Base-by-base conservation (phyloP, 2,329 filamentous ascomycete species). In the Huntiella bhutanensis region DNA sequence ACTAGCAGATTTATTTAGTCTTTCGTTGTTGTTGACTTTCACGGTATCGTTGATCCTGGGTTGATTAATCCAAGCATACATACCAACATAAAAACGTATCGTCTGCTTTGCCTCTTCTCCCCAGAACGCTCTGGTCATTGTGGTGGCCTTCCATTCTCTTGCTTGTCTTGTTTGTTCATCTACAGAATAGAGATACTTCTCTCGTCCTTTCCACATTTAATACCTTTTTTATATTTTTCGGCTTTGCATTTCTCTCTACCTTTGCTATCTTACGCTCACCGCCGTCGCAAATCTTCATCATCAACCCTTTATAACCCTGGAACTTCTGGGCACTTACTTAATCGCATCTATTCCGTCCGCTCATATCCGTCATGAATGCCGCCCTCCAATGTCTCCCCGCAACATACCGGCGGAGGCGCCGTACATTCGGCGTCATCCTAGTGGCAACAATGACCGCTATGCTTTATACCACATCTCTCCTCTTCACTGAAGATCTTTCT, bases 401-500 rank as follows among this genome's bases (percentile, higher is more conserved):
- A 13, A 33, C 39, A 34, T 43, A 44, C 40, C 51, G 51, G 13
- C 43, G 49, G 42, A 41, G 43, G 33, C 44, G 46, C 22, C 48
- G 46, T 15, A 47, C 46, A 10, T 33, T 52, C 15, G 11, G 45
- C 16, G 33, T 50, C 15, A 15, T 49, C 32, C 37, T 47, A 12
- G 22, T 47, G 11, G 41, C 48, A 8, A 43, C 45, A n/a, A 36
- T 52, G 10, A 28, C 38, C 5, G 38, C 41, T 15, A 50, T 50
- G 43, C 41, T 52, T 5, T 52, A 52, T 33, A 48, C 46, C 3
- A 49, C 51, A 7, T 43, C 43, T n/a, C 46, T 43, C 13, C 45
- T 52, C 16, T 49, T 50, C 39, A 49, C 44, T 41, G 33, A 40
- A 35, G 13, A 13, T 33, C 17, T 34, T 34, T 43, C 38, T 38